These are phyloP conservation scores for Salvia splendens DNA, from an alignment of 257 asterid genomes.

Conservation along the genomic window DNA sequence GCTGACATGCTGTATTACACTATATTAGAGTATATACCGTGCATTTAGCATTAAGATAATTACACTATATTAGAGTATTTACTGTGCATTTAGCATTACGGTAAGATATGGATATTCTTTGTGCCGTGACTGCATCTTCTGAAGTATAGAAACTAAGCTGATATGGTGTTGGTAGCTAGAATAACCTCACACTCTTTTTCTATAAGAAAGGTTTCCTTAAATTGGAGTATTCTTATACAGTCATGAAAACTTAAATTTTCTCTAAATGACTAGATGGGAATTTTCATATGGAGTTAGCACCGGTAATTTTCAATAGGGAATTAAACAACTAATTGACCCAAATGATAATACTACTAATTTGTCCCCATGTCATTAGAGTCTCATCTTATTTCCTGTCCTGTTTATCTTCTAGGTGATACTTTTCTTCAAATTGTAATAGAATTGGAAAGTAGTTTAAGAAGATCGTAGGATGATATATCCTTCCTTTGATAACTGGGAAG, in stretches of 20 bases:
- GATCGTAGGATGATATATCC: neutral
- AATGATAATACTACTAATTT: too few species aligned
- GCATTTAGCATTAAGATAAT: neutral
- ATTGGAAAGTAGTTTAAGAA: neutral
- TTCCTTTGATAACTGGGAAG: neutral
- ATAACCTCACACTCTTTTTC: neutral
- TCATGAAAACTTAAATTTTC: neutral
- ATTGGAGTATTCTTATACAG: conserved; percentile 16
- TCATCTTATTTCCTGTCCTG: neutral
- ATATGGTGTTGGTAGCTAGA: neutral
- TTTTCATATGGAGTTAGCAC: neutral
- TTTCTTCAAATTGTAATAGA: neutral
- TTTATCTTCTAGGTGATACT: neutral
- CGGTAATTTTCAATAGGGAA: neutral
- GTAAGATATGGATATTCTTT: neutral
- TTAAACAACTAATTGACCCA: neutral
- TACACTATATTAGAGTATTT: neutral
- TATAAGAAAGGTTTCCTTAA: neutral
- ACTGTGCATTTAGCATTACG: neutral
- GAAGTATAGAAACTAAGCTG: conserved; percentile 10
- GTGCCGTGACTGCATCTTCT: conserved; percentile 16
- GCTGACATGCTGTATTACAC: conserved; percentile 25
- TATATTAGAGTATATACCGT: neutral
- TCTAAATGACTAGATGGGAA: neutral
- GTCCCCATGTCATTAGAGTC: neutral